Percentiles rank a stretch among this genome's conserved stretches.
Conservation (phyloP, 768 basidiomycete species). For the Paxillus ammoniavirescens region DNA sequence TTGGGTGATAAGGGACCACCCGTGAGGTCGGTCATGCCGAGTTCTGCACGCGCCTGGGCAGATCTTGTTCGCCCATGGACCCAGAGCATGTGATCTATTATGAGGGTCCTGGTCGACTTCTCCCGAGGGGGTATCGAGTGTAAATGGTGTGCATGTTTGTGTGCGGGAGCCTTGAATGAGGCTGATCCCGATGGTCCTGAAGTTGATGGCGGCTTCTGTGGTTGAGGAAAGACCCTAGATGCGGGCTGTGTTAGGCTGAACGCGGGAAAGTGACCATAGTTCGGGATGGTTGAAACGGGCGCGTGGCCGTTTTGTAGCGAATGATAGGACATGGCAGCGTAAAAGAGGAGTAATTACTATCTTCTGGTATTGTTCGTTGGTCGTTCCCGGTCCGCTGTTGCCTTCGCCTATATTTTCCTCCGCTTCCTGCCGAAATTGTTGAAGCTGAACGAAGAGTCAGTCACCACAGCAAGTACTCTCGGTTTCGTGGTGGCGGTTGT, state of each 20-base stretch:
- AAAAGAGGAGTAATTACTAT: constrained; percentile 2
- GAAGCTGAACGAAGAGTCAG: neutral
- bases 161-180: constrained; percentile 69
- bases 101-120: constrained; percentile 85
- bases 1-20: constrained; percentile 63
- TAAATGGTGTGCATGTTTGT: constrained; percentile 85
- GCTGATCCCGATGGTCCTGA: constrained; percentile 8
- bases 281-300: constrained; percentile 15
- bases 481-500: neutral
- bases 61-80: constrained; percentile 79
- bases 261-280: constrained; percentile 18
- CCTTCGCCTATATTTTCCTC: neutral
- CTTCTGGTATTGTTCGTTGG: constrained; percentile 13
- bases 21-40: constrained; percentile 82
- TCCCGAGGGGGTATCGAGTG: constrained; percentile 85
- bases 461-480: neutral
- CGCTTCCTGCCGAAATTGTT: neutral
- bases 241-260: constrained; percentile 13
- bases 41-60: constrained; percentile 79
- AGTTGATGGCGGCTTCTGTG: constrained; percentile 15
- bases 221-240: constrained; percentile 1
- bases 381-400: constrained; percentile 11
- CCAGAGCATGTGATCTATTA: constrained; percentile 87
- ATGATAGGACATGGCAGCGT: constrained; percentile 29
- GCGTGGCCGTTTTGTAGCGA: constrained; percentile 18